A percentile compares a stretch with the other conserved stretches of the same genome.
phyloP scores from a whole-genome alignment of 192 early-diverging fungal species.

The Rhizophagus prolifer region DNA sequence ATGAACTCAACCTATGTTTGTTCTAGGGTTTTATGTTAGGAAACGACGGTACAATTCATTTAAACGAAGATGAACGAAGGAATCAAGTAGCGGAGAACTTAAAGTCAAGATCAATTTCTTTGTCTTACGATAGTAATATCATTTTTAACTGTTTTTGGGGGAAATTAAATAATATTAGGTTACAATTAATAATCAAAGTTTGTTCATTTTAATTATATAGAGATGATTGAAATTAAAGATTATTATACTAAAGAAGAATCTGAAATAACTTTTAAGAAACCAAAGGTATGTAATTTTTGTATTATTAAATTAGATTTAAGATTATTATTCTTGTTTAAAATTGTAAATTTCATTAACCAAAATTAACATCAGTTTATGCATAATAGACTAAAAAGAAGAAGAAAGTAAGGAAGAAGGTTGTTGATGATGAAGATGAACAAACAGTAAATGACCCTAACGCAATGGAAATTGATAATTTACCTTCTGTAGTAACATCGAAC shows the following conservation, averaged over 20 bases:
- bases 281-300: slow-evolving; percentile 51
- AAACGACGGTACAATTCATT: slow-evolving; percentile 46
- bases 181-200: not conserved
- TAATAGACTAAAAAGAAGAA: slow-evolving; percentile 57
- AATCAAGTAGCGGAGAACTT: slow-evolving; percentile 46
- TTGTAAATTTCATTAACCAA: slow-evolving; percentile 13
- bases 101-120: slow-evolving; percentile 47
- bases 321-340: not conserved
- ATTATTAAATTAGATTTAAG: too few species aligned
- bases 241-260: slow-evolving; percentile 91
- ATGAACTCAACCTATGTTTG: slow-evolving; percentile 4
- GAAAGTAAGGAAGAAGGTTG: slow-evolving; percentile 45
- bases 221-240: slow-evolving; percentile 72
- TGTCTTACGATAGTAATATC: slow-evolving; percentile 51
- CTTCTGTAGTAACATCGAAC: not conserved
- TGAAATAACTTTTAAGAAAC: slow-evolving; percentile 72
- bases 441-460: not conserved
- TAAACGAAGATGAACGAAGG: slow-evolving; percentile 29
- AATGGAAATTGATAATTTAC: slow-evolving; percentile 25
- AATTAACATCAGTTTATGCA: slow-evolving; percentile 34
- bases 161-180: not conserved
- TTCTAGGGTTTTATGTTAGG: slow-evolving; percentile 55
- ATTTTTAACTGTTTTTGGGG: not conserved
- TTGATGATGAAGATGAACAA: slow-evolving; percentile 45
- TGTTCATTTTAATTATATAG: slow-evolving; percentile 26